Base-by-base conservation (phyloP, 2,329 filamentous ascomycete species). In the Colletotrichum noveboracense region DNA sequence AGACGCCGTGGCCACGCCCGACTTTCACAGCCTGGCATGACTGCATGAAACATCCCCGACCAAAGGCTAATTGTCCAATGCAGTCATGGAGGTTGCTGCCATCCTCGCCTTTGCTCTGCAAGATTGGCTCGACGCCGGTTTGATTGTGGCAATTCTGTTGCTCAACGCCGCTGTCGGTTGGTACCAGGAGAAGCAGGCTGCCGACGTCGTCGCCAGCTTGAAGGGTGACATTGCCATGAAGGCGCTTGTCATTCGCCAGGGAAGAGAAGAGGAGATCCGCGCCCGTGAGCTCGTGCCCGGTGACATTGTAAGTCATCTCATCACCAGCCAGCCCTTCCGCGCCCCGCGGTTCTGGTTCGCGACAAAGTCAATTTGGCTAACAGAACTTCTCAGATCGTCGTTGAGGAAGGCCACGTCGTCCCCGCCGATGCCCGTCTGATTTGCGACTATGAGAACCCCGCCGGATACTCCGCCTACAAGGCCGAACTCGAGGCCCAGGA, bases 151-250 rank as follows among this genome's bases (percentile, higher is more conserved):
- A 88, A 95, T 95, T 85, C 87, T 95, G 71, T 80, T 93, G 82
- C 92, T 95, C 77, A 95, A 95, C 87, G 93, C 93, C 78, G 87
- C 93, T 78, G 93, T 95, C 84, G 93, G 93, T 88, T 95, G 93
- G 91, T 95, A 95, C 85, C 93, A 95, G 84, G 93, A 95, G 86
- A 95, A 95, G 88, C 93, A 95, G 86, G 93, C 93, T 80, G 93
- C 93, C 79, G 93, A 95, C 85, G 93, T 95, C 81, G 93, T 94
- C 81, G 93, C 93, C 72, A 91, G 88, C 77, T 87, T 95, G 77
- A 95, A 95, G 88, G 93, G 93, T 87, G 93, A 95, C 81, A 95
- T 95, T 82, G 93, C 93, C 80, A 93, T 95, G 92, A 93, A 91
- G 86, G 91, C 92, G 64, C 88, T 87, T 77, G 92, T 93, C 81